Evolutionary conservation across 257 asterid species (phyloP).

Genomic region (Hygrophila difformis): DNA sequence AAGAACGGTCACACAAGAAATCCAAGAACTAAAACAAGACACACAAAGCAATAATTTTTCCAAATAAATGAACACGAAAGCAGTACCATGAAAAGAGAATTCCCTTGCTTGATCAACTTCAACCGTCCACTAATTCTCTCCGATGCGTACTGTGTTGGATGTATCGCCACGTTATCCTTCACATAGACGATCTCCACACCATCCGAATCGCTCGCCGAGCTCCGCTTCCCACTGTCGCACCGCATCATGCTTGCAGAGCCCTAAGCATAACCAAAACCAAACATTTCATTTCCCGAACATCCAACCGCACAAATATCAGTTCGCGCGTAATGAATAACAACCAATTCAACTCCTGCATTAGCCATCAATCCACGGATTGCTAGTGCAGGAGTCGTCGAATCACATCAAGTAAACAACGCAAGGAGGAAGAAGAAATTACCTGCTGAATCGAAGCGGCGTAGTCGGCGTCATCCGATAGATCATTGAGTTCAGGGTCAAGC

Average conservation of each 20-base stretch:
- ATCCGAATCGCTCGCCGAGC: slow-evolving; percentile 52
- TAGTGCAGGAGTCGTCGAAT: not conserved
- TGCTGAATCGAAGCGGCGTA: slow-evolving; percentile 87
- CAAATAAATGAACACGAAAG: not conserved
- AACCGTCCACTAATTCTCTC: slow-evolving; percentile 95
- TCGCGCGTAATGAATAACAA: not conserved
- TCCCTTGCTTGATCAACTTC: slow-evolving; percentile 86
- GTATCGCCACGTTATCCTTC: slow-evolving; percentile 96
- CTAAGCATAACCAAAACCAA: slow-evolving; percentile 23
- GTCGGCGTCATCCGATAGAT: slow-evolving; percentile 88
- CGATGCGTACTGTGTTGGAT: slow-evolving; percentile 82
- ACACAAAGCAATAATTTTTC: not conserved
- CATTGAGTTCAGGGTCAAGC: slow-evolving; percentile 68
- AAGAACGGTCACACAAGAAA: slow-evolving; percentile 7
- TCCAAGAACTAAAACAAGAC: not conserved
- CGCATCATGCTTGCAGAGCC: slow-evolving; percentile 47
- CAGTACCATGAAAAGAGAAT: slow-evolving; percentile 70
- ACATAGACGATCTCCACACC: slow-evolving; percentile 68
- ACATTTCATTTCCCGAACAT: not conserved
- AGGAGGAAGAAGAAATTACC: slow-evolving; percentile 23
- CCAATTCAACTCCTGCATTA: slow-evolving; percentile 6
- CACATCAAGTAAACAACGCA: slow-evolving; percentile 5
- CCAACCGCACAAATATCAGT: not conserved
- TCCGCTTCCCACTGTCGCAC: slow-evolving; percentile 39
- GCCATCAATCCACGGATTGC: slow-evolving; percentile 2